These are phyloP conservation scores for Danielia reshetovae DNA, from an alignment of 805 yeast species.

Conservation along the genomic window DNA sequence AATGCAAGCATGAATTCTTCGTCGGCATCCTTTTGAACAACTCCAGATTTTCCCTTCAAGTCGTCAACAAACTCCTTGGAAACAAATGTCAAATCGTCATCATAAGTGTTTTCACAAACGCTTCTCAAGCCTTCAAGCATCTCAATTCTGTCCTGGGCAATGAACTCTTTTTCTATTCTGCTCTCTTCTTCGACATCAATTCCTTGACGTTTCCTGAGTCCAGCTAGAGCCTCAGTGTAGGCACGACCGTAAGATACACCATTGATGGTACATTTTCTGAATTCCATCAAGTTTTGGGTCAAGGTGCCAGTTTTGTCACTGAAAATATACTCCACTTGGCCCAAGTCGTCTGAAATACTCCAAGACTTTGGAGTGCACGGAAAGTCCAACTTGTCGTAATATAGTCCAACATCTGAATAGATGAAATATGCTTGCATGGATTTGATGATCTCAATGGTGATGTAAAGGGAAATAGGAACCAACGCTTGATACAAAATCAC, in stretches of 20 bases:
- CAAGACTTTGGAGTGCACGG: constrained; percentile 81
- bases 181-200: constrained; percentile 50
- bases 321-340: constrained; percentile 77
- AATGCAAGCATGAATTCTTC: constrained; percentile 75
- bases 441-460: constrained; percentile 75
- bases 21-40: constrained; percentile 50
- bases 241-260: constrained; percentile 70
- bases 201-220: constrained; percentile 64
- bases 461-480: constrained; percentile 77
- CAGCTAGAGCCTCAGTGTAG: constrained; percentile 74
- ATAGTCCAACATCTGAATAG: constrained; percentile 65
- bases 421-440: constrained; percentile 75
- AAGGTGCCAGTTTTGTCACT: constrained; percentile 84
- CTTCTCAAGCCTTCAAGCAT: constrained; percentile 45
- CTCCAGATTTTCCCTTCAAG: constrained; percentile 47
- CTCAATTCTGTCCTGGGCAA: constrained; percentile 52
- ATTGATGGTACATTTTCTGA: constrained; percentile 67
- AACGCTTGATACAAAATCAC: constrained; percentile 70
- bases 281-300: constrained; percentile 82
- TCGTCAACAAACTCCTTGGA: constrained; percentile 66
- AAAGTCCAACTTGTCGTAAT: constrained; percentile 62
- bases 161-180: constrained; percentile 46
- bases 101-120: constrained; percentile 24
- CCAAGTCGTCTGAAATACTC: constrained; percentile 80
- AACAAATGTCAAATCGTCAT: constrained; percentile 65